phyloP scores from a whole-genome alignment of 164 flowering plant species.

The Tetracentron sinense region DNA sequence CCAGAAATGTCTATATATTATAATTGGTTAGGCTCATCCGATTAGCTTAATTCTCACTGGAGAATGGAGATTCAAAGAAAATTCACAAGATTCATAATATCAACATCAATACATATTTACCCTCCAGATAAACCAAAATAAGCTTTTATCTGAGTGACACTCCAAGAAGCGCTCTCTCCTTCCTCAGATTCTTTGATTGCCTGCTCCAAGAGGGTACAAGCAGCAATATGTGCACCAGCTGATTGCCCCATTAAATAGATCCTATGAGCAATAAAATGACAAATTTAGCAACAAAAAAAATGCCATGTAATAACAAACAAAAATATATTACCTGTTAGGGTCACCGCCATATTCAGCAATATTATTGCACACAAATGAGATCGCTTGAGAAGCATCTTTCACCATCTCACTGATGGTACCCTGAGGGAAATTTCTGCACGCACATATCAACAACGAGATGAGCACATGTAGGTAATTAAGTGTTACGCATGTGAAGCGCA shows the following conservation, averaged over 20 bases:
- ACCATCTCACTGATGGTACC: slow-evolving; percentile 97
- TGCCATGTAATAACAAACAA: not conserved
- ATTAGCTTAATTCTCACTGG: not conserved
- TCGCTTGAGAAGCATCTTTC: slow-evolving; percentile 75
- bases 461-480: not conserved
- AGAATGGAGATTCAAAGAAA: not conserved
- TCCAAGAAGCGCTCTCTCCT: slow-evolving; percentile 58
- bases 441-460: slow-evolving; percentile 15
- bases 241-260: slow-evolving; percentile 94
- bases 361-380: slow-evolving; percentile 77
- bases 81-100: not conserved
- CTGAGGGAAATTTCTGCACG: slow-evolving; percentile 89
- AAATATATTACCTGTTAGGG: slow-evolving; percentile 60
- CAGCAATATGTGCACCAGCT: slow-evolving; percentile 97
- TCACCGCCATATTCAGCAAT: slow-evolving; percentile 96
- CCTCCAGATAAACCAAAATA: slow-evolving; percentile 98
- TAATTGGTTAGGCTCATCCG: not conserved
- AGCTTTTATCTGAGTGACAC: slow-evolving; percentile 79
- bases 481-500: not conserved
- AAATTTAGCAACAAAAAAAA: not conserved
- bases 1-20: too few relatives aligned
- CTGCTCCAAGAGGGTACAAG: slow-evolving; percentile 82
- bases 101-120: slow-evolving; percentile 34
- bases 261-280: slow-evolving; percentile 31
- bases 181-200: slow-evolving; percentile 66